Evolutionary conservation across 768 basidiomycete species (phyloP), one percentile per base, ranked within the genome.

Genomic region (Goffeauzyma gilvescens): DNA sequence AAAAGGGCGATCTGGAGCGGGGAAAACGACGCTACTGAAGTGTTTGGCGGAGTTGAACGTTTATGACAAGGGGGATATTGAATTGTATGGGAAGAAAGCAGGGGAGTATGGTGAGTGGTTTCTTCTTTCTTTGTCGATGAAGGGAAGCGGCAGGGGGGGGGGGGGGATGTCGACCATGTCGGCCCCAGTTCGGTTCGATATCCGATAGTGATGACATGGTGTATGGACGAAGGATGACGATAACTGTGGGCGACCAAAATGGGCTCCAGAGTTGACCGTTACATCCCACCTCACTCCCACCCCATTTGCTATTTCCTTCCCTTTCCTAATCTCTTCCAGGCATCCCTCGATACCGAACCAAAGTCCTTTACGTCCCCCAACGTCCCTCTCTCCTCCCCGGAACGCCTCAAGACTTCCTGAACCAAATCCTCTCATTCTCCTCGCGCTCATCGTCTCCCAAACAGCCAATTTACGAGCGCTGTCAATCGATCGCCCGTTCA

Each of bases 361-460:
- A 70, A 42, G 75, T 90, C 2, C 72, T 78, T 45, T 90, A 90
- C 59, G 76, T 89, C 20, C 85, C 86, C 1, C 86, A 90, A 62
- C 69, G 86, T 30, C 79, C 86, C 0, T 80, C 84, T 1, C 68
- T 89, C n/a, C 72, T 90, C 17, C 74, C 83, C 1, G 79, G 79
- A 4, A 78, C 79, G 2, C 86, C 86, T 0, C 68, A 70, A 18
- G 75, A 78, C 45, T 82, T 89, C 52, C 64, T 87, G 43, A 55
- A 62, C 3, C 66, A 71, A 0, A 65, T 86, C 46, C 65, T 66
- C 22, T 63, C 67, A 6, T 78, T 81, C 54, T 51, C 51, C 39
- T 68, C 67, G 46, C 75, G 65, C 60, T 67, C 57, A 56, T 65
- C 55, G 20, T 5, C 3, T 5, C 26, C 27, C 20, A 18, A 30